Conservation (phyloP, 2,329 filamentous ascomycete species). For the Pleurostoma richardsiae region DNA sequence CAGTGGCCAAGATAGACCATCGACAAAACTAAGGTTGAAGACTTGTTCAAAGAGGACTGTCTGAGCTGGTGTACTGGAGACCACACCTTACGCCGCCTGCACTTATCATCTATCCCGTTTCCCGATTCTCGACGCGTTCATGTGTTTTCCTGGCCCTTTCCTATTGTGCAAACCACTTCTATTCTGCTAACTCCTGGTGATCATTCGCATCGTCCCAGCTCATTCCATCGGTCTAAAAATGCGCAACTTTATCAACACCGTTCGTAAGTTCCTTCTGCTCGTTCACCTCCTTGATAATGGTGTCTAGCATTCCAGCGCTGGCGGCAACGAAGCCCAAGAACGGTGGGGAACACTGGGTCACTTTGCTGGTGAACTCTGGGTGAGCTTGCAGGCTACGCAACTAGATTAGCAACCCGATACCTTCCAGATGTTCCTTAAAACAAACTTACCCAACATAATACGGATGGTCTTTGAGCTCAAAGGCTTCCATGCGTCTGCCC, state of each 20-base stretch:
- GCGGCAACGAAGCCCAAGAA: slow-evolving; percentile 85
- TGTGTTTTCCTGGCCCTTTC: too few relatives aligned
- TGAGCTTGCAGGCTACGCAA: slow-evolving; percentile 69
- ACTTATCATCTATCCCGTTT: too few relatives aligned
- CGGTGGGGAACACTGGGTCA: slow-evolving; percentile 67
- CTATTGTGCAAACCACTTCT: too few relatives aligned
- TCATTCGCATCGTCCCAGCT: too few relatives aligned
- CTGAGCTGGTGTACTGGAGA: too few relatives aligned
- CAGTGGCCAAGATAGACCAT: too few relatives aligned
- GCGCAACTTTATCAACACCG: slow-evolving; percentile 5
- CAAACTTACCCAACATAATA: slow-evolving; percentile 54
- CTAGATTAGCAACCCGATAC: neutral
- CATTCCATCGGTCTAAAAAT: slow-evolving; percentile 4
- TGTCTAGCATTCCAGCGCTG: slow-evolving; percentile 59
- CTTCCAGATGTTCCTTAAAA: neutral
- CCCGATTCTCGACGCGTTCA: too few relatives aligned
- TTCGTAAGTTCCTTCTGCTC: slow-evolving; percentile 9
- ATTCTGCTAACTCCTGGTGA: too few relatives aligned
- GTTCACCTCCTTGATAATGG: slow-evolving; percentile 23
- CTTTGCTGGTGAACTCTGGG: slow-evolving; percentile 76
- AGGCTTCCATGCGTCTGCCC: slow-evolving; percentile 69
- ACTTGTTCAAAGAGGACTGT: too few relatives aligned
- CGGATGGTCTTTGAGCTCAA: slow-evolving; percentile 72
- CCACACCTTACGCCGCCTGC: too few relatives aligned
- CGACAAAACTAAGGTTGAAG: too few relatives aligned